Base-by-base conservation (phyloP, 352 stramenopile genomes). In the Phytophthora europaea region DNA sequence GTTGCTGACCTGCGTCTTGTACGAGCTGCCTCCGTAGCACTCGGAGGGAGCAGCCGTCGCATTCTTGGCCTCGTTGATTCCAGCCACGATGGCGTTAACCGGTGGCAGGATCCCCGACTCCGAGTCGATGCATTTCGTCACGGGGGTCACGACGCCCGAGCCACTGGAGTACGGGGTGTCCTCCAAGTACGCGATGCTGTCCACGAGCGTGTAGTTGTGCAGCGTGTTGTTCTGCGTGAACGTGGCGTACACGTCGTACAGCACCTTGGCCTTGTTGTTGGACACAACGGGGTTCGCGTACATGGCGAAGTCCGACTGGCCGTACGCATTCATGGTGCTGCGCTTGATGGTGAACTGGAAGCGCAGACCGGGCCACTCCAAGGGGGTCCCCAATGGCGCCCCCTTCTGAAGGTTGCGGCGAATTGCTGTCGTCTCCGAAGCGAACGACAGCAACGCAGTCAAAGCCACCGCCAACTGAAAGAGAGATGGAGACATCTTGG, bases 281-380 rank as follows among this genome's bases (percentile, higher is more conserved):
- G 63, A 43, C 4, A 75, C 65, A 20, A 48, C 67, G 23, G 76
- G 71, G 36, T 76, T 76, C 0, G 73, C 80, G 45, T 83, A 74
- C 31, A 82, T 70, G 20, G 77, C 52, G 57, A 84, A 76, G 18
- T 73, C 47, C 20, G 70, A 65, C 23, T 73, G 53, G 6, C 78
- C 80, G 38, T 75, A 66, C 12, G 82, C 38, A 12, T 56, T 54
- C 70, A 76, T 78, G 7, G 65, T 58, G 52, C 40, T 58, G 18
- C 71, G 59, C 55, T 85, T 85, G 52, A 79, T 59, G 1, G 59
- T 75, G 26, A 85, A 73, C 16, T 73, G 62, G 8, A 85, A 67
- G 5, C 65, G 57, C 18, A 87, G 50, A 2, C 71, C 72, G 12
- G 72, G 77, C 56, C 72, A 76, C 55, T 62, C 61, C 9, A 75